These are phyloP conservation scores for Xylaria bambusicola DNA, from an alignment of 495 filamentous ascomycete genomes.

Conservation along the genomic window DNA sequence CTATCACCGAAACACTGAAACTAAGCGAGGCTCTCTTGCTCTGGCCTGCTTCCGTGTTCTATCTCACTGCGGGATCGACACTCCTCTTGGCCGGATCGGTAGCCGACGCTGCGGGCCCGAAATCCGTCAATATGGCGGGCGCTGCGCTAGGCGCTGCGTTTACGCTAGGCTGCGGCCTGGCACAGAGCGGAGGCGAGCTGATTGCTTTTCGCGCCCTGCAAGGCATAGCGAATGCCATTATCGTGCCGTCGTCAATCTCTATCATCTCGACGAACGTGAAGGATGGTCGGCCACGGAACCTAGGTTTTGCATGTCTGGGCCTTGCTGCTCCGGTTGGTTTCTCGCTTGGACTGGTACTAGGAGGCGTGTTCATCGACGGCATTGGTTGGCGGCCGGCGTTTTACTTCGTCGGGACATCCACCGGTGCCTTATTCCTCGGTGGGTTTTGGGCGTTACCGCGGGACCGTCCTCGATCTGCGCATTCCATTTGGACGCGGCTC, in stretches of 20 bases:
- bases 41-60: conserved; percentile 53
- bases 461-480: background rate
- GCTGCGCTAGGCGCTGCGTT: conserved; percentile 19
- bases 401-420: conserved; percentile 36
- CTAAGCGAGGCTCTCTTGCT: conserved; percentile 42
- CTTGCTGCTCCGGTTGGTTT: conserved; percentile 55
- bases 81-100: conserved; percentile 54
- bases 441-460: background rate
- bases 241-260: conserved; percentile 51
- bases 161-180: conserved; percentile 48
- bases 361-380: conserved; percentile 52
- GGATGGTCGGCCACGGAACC: conserved; percentile 47
- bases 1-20: conserved; percentile 49
- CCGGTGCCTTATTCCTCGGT: conserved; percentile 23
- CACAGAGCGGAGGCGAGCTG: conserved; percentile 48
- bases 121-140: conserved; percentile 12
- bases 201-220: conserved; percentile 54
- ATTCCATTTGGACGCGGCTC: conserved; percentile 19
- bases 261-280: conserved; percentile 41
- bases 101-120: conserved; percentile 53
- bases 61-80: conserved; percentile 46
- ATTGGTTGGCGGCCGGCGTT: conserved; percentile 51
- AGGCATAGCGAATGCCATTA: conserved; percentile 53
- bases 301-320: conserved; percentile 55
- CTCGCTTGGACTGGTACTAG: conserved; percentile 54